Base-by-base conservation (phyloP, 2,329 filamentous ascomycete genomes). In the Drechslerella coelobrocha region DNA sequence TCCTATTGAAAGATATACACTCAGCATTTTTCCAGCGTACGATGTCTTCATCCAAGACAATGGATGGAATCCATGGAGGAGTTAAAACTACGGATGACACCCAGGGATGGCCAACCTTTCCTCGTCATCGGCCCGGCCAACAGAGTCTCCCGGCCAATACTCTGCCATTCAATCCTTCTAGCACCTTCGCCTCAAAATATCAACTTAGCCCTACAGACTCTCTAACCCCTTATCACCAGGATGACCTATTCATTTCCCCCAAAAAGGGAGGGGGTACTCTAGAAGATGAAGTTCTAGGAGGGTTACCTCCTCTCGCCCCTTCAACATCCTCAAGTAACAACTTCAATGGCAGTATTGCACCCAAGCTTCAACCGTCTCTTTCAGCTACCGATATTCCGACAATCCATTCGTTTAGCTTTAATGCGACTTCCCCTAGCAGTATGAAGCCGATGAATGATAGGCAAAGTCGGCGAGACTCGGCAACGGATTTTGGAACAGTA, bases 341-440 rank as follows among this genome's bases (percentile, higher is more conserved):
- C 10, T 45, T 73, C 34, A 63, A 68, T 41, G 56, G 51, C 29
- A 66, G 56, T 37, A 68, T 68, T 34, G 62, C 71, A 37, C 86
- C 88, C 27, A 91, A 90, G 81, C 80, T 96, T 65, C 90, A 92
- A 79, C 88, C 89, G 47, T 97, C 93, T 0, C 97, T 90, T 81
- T 97, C 94, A 8, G 87, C 91, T 59, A 94, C 89, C 78, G 92
- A 97, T 76, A 84, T 97, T 19, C 90, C 92, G 2, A 95, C 92
- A 6, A 82, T 92, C 76, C 96, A 94, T 84, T 88, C 83, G 74
- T 82, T 84, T 59, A 84, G 84, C 60, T 83, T 81, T 51, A 79
- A 82, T 53, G 80, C 83, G 51, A 77, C 79, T 61, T 77, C 80
- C 59, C 78, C 78, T 31, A 77, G 75, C 7, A 72, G 78, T 26